Evolutionary conservation across 2,329 filamentous ascomycete species (phyloP).

Genomic region (Didymella lethalis): DNA sequence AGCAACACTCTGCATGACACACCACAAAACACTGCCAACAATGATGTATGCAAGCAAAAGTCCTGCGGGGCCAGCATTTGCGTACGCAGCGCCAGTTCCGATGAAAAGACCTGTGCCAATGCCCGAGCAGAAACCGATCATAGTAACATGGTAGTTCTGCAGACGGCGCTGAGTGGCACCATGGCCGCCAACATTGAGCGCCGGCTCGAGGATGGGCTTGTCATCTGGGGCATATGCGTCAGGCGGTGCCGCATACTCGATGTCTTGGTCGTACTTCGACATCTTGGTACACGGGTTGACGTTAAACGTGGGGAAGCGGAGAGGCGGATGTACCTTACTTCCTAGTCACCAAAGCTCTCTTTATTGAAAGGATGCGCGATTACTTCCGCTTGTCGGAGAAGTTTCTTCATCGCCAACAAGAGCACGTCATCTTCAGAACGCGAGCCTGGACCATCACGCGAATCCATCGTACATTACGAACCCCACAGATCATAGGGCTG

Average conservation of each 20-base stretch:
- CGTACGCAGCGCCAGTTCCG: constrained; percentile 30
- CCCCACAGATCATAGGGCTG: constrained; percentile 2
- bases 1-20: constrained; percentile 69
- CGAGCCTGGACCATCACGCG: constrained; percentile 24
- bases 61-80: constrained; percentile 54
- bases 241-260: constrained; percentile 23
- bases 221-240: constrained; percentile 21
- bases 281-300: constrained; percentile 11
- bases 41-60: constrained; percentile 65
- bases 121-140: constrained; percentile 33
- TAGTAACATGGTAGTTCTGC: constrained; percentile 31
- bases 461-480: constrained; percentile 2
- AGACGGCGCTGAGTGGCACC: constrained; percentile 30
- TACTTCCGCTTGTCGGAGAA: constrained; percentile 18
- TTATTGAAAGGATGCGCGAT: constrained; percentile 12
- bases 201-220: constrained; percentile 29
- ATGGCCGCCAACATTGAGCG: constrained; percentile 31
- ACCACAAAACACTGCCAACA: constrained; percentile 62
- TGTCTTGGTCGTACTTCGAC: constrained; percentile 24
- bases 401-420: constrained; percentile 25
- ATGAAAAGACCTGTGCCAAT: constrained; percentile 34
- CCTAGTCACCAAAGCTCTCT: constrained; percentile 6
- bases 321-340: not conserved
- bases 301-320: constrained; percentile 9
- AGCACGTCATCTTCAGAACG: constrained; percentile 30